phyloP scores from a whole-genome alignment of 1,284 basidiomycete species.

The Sporisorium scitamineum region DNA sequence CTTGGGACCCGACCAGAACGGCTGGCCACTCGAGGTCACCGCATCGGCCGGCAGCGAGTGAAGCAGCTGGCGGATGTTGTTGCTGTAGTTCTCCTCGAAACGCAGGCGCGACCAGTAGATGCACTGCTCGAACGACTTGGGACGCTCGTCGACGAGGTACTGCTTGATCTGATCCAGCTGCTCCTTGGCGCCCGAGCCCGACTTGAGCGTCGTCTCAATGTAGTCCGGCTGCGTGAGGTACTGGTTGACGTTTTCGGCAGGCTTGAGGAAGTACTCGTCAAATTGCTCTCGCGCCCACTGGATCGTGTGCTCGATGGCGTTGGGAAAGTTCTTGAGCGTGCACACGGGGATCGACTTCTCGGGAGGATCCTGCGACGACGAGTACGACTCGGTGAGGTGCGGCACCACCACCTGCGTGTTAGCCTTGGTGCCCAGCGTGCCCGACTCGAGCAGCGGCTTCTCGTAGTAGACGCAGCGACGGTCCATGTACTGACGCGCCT shows the following conservation, averaged over 20 bases:
- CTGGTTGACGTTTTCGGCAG: conserved; percentile 91
- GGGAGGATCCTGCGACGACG: conserved; percentile 97
- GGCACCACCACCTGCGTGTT: conserved; percentile 98
- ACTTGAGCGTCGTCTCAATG: conserved; percentile 89
- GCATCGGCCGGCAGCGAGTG: conserved; percentile 95
- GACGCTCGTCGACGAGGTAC: conserved; percentile 91
- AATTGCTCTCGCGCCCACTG: conserved; percentile 92
- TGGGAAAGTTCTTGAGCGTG: conserved; percentile 99
- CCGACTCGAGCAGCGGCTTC: conserved; percentile 96
- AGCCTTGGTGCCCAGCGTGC: conserved; percentile 97
- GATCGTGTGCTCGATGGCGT: conserved; percentile 98
- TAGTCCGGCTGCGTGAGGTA: conserved; percentile 98
- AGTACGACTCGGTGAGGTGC: conserved; percentile 95
- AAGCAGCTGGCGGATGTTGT: conserved; percentile 91
- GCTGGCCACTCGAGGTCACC: conserved; percentile 86
- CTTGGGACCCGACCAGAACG: conserved; percentile 84
- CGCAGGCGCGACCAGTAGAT: conserved; percentile 95
- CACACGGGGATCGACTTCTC: conserved; percentile 98
- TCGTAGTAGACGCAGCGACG: conserved; percentile 96
- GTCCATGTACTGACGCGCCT: conserved; percentile 98
- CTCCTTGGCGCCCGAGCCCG: conserved; percentile 59
- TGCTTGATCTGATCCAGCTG: conserved; percentile 91
- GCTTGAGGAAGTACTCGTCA: conserved; percentile 92
- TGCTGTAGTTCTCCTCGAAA: conserved; percentile 95
- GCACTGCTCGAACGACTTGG: conserved; percentile 95